A percentile compares a stretch with the other conserved stretches of the same genome.
Evolutionary conservation across 2,329 filamentous ascomycete genomes (phyloP).

Genomic region (Ascochyta clinopodiicola): DNA sequence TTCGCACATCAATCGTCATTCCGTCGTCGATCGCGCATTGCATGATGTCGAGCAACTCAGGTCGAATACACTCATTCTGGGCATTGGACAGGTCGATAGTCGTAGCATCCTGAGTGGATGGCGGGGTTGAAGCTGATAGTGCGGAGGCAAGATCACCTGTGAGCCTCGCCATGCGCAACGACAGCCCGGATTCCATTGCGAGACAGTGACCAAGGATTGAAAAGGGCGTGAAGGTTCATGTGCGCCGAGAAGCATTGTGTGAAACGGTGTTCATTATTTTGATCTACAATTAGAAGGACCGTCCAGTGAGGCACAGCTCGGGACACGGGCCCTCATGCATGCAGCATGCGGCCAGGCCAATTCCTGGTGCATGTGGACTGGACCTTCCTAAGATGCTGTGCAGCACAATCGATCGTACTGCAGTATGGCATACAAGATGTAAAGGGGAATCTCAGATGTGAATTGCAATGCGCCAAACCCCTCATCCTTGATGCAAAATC

Average conservation of each 20-base stretch:
- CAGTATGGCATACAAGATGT: neutral
- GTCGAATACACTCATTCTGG: neutral
- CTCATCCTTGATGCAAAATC: slow-evolving; percentile 3
- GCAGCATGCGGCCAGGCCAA: neutral
- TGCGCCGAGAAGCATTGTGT: neutral
- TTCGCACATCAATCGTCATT: neutral
- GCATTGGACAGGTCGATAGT: neutral
- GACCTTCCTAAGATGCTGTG: neutral
- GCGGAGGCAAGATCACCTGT: neutral
- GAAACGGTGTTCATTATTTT: slow-evolving; percentile 37
- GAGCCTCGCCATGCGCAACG: neutral
- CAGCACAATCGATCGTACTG: neutral
- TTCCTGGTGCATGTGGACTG: neutral
- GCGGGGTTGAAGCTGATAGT: neutral
- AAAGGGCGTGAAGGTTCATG: neutral
- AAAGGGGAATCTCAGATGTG: slow-evolving; percentile 11
- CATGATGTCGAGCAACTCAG: neutral
- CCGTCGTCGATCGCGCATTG: neutral
- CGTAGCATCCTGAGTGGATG: neutral
- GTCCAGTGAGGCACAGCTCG: slow-evolving; percentile 3
- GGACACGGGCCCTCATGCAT: neutral
- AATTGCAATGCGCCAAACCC: slow-evolving; percentile 8
- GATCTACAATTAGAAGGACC: neutral
- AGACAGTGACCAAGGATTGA: neutral
- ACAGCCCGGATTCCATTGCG: neutral